Evolutionary conservation across 2,329 filamentous ascomycete genomes (phyloP).

Genomic region (Aspergillus neoniger): DNA sequence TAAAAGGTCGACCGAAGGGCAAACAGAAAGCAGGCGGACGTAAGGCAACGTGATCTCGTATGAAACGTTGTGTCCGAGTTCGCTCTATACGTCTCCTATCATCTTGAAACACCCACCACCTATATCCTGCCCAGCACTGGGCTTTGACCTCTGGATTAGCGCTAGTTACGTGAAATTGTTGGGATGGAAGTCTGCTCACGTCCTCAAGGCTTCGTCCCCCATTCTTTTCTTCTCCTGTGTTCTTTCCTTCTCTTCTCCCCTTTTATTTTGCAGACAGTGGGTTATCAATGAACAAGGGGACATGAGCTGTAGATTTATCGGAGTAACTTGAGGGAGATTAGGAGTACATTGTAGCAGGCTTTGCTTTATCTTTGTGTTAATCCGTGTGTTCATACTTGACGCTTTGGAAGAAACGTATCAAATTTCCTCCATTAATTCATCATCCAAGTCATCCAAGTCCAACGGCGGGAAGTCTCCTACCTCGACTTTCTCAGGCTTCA

Average conservation of each 20-base stretch:
- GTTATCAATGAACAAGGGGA: background rate
- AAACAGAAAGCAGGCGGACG: slow-evolving; percentile 32
- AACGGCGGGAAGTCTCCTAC: slow-evolving; percentile 60
- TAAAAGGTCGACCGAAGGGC: slow-evolving; percentile 35
- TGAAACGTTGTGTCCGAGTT: background rate
- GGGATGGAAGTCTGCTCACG: slow-evolving; percentile 4
- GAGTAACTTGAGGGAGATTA: background rate
- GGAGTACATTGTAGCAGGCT: background rate
- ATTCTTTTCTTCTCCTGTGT: background rate
- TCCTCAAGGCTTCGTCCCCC: background rate
- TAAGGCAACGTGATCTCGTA: slow-evolving; percentile 1
- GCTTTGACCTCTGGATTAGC: slow-evolving; percentile 6
- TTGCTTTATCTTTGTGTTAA: background rate
- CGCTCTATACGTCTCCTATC: background rate
- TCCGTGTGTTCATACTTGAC: background rate
- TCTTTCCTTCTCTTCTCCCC: background rate
- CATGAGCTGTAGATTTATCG: slow-evolving; percentile 1
- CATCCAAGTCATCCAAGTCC: slow-evolving; percentile 54
- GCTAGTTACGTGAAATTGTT: slow-evolving; percentile 1
- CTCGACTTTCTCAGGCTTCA: slow-evolving; percentile 63
- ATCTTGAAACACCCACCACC: slow-evolving; percentile 2
- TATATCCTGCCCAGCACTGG: background rate
- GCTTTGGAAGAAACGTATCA: slow-evolving; percentile 2
- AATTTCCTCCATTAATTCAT: slow-evolving; percentile 60
- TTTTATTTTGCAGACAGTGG: background rate